These are phyloP conservation scores for Pyrenula aspistea DNA, from an alignment of 495 filamentous ascomycete genomes.

Conservation along the genomic window DNA sequence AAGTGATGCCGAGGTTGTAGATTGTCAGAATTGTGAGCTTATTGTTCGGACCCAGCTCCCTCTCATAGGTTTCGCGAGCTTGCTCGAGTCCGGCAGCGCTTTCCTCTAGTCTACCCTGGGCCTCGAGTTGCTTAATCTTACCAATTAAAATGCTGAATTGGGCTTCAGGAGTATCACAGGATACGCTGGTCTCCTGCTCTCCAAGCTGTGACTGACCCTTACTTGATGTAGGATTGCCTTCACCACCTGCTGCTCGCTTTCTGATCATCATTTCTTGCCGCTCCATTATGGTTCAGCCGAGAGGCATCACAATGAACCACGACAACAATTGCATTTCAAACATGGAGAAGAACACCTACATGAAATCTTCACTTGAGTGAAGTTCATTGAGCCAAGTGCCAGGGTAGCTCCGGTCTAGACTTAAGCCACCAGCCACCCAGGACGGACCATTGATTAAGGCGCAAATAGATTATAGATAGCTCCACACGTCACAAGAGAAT, in stretches of 20 bases:
- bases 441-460: too few species aligned
- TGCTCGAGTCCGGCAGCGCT: neutral
- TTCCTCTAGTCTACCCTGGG: neutral
- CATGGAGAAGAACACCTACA: neutral
- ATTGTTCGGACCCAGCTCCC: neutral
- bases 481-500: too few species aligned
- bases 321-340: neutral
- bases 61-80: neutral
- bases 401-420: neutral
- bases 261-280: neutral
- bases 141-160: neutral
- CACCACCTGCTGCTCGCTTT: neutral
- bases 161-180: neutral
- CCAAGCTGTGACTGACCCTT: neutral
- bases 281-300: neutral
- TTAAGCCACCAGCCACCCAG: neutral
- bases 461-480: too few species aligned
- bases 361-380: neutral
- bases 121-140: neutral
- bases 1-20: neutral
- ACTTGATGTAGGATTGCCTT: neutral
- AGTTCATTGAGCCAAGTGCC: neutral
- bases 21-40: neutral
- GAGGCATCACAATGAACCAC: neutral
- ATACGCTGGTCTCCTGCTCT: neutral